Percentiles rank a stretch among this genome's conserved stretches.
Conservation (phyloP, 768 basidiomycete species). For the Boletus rubroflammeus region DNA sequence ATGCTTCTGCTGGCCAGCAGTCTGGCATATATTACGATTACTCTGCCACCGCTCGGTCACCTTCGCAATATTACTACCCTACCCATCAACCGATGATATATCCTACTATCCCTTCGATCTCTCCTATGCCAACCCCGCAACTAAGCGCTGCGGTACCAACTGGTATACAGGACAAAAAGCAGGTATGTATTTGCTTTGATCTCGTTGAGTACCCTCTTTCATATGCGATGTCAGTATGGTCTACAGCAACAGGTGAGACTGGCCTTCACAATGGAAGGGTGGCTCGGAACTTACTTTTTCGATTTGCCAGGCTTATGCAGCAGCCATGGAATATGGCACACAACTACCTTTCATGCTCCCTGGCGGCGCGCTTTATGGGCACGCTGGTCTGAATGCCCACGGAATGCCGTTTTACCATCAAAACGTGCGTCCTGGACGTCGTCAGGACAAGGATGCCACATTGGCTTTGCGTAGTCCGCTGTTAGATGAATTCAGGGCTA, state of each 20-base stretch:
- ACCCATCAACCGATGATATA: constrained; percentile 58
- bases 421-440: constrained; percentile 42
- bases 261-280: constrained; percentile 4
- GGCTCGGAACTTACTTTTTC: neutral
- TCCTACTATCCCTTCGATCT: constrained; percentile 47
- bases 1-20: constrained; percentile 43
- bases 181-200: constrained; percentile 38
- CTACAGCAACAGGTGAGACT: constrained; percentile 45
- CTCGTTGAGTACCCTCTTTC: constrained; percentile 5
- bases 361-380: constrained; percentile 45
- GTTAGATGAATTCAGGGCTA: constrained; percentile 81
- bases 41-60: constrained; percentile 41
- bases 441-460: constrained; percentile 38
- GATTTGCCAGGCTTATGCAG: constrained; percentile 37
- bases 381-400: constrained; percentile 30
- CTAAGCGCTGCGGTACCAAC: constrained; percentile 38
- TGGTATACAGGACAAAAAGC: constrained; percentile 53
- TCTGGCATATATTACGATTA: constrained; percentile 61
- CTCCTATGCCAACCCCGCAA: constrained; percentile 53
- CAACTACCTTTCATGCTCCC: constrained; percentile 46
- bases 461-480: constrained; percentile 59
- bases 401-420: constrained; percentile 38
- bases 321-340: constrained; percentile 45
- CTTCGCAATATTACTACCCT: constrained; percentile 61
- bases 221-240: constrained; percentile 34